Conservation (phyloP, 2,329 filamentous ascomycete species). For the Beauveria sp. region DNA sequence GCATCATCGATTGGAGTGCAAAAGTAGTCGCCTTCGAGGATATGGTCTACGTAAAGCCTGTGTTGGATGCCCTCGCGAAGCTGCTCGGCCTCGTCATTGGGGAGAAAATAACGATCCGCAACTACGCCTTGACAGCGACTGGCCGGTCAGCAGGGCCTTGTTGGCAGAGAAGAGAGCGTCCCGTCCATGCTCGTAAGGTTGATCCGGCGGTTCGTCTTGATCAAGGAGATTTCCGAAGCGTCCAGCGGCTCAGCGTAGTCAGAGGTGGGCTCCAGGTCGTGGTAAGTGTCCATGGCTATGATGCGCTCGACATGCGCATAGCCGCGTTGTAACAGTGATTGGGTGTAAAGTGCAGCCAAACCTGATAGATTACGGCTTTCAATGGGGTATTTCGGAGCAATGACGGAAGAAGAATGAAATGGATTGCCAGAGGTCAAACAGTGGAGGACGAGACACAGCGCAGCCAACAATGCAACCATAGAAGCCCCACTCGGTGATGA, state of each 20-base stretch:
- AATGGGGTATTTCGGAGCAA: background rate
- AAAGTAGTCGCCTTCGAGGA: constrained; percentile 34
- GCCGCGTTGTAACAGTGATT: background rate
- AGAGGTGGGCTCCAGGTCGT: background rate
- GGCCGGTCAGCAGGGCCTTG: background rate
- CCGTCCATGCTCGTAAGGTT: constrained; percentile 6
- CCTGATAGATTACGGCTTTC: background rate
- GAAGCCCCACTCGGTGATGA: too few species aligned
- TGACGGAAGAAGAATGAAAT: background rate
- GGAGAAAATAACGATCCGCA: constrained; percentile 39
- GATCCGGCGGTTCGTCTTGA: background rate
- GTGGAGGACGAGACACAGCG: background rate
- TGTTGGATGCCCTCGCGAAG: constrained; percentile 42
- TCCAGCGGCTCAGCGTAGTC: constrained; percentile 4
- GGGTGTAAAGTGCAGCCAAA: background rate
- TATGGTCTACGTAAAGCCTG: constrained; percentile 37
- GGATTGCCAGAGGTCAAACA: background rate
- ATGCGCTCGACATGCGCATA: background rate
- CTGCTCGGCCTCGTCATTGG: constrained; percentile 45
- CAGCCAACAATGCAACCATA: background rate
- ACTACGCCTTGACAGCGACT: constrained; percentile 43
- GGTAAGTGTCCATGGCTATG: background rate
- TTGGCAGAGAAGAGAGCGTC: background rate
- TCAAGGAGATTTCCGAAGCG: background rate
- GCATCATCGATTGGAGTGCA: constrained; percentile 36